Evolutionary conservation across 768 basidiomycete species (phyloP).

Genomic region (Neoboletus subvelutipes): DNA sequence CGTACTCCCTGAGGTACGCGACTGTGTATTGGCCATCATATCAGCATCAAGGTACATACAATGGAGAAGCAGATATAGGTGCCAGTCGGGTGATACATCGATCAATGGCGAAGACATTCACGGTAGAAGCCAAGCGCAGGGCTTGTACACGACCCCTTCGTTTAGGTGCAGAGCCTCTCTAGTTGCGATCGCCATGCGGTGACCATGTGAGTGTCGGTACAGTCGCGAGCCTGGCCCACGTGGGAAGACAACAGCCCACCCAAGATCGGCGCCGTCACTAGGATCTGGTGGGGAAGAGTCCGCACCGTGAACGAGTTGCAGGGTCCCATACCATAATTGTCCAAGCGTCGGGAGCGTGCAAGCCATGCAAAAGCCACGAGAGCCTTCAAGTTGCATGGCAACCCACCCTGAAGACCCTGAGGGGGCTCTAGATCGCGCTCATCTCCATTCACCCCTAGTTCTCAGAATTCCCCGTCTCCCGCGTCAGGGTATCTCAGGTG

Average conservation of each 20-base stretch:
- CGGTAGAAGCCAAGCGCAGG: neutral
- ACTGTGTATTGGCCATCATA: neutral
- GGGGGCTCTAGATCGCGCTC: too few species aligned
- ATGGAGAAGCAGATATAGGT: neutral
- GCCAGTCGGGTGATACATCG: neutral
- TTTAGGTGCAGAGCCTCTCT: neutral
- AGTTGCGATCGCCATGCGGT: neutral
- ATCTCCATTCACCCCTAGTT: neutral
- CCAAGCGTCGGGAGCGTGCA: conserved; percentile 17
- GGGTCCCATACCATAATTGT: conserved; percentile 10
- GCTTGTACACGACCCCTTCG: neutral
- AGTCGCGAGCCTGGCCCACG: neutral
- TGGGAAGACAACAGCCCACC: conserved; percentile 2
- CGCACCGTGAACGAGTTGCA: neutral
- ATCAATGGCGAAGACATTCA: neutral
- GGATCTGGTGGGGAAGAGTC: conserved; percentile 3
- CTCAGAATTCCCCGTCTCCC: neutral
- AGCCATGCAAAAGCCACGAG: conserved; percentile 22
- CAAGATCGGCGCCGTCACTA: neutral
- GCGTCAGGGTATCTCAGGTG: neutral
- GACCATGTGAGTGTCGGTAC: conserved; percentile 3
- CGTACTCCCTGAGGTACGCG: conserved; percentile 3
- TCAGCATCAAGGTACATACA: neutral
- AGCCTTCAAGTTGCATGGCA: conserved; percentile 6
- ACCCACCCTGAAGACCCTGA: conserved; percentile 11